Evolutionary conservation across 108 stramenopile genomes (phyloP).

Genomic region (Schizochytrium sp.): DNA sequence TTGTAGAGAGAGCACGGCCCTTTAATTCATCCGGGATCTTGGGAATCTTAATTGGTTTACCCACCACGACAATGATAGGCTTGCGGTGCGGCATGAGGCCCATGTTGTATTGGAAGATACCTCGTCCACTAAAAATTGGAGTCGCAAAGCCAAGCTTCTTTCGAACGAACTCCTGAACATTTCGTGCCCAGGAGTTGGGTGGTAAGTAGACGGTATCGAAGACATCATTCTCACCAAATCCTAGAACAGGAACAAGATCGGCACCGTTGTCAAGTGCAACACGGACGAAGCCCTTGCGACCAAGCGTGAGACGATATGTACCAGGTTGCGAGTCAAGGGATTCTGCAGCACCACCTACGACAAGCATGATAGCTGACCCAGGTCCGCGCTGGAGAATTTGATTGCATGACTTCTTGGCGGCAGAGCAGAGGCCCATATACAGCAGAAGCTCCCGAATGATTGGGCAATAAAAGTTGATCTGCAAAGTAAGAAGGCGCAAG

Average conservation of each 20-base stretch:
- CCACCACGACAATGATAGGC: slow-evolving; percentile 44
- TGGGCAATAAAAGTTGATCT: slow-evolving; percentile 60
- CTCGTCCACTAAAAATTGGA: slow-evolving; percentile 53
- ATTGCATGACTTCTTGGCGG: slow-evolving; percentile 6
- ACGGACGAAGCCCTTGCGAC: slow-evolving; percentile 87
- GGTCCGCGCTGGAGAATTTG: neutral
- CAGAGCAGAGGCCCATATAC: slow-evolving; percentile 56
- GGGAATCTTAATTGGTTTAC: slow-evolving; percentile 55
- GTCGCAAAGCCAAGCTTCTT: slow-evolving; percentile 41
- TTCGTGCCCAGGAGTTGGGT: neutral
- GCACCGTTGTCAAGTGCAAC: slow-evolving; percentile 81
- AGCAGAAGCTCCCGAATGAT: slow-evolving; percentile 62
- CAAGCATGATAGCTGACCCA: slow-evolving; percentile 43
- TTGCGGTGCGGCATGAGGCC: slow-evolving; percentile 61
- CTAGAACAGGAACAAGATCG: slow-evolving; percentile 85
- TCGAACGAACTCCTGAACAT: slow-evolving; percentile 47
- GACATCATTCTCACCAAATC: slow-evolving; percentile 77
- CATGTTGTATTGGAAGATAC: slow-evolving; percentile 61
- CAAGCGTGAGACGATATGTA: slow-evolving; percentile 64
- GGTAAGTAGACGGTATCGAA: slow-evolving; percentile 60
- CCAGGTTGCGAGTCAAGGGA: slow-evolving; percentile 65
- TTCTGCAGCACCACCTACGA: slow-evolving; percentile 64
- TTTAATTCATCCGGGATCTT: slow-evolving; percentile 16
- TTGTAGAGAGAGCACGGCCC: slow-evolving; percentile 53
- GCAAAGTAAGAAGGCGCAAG: slow-evolving; percentile 60